A percentile compares a stretch with the other conserved stretches of the same genome.
These are phyloP conservation scores for Thuidium tamariscinum DNA, from an alignment of 225 moss, liverwort and hornwort genomes.

Conservation along the genomic window DNA sequence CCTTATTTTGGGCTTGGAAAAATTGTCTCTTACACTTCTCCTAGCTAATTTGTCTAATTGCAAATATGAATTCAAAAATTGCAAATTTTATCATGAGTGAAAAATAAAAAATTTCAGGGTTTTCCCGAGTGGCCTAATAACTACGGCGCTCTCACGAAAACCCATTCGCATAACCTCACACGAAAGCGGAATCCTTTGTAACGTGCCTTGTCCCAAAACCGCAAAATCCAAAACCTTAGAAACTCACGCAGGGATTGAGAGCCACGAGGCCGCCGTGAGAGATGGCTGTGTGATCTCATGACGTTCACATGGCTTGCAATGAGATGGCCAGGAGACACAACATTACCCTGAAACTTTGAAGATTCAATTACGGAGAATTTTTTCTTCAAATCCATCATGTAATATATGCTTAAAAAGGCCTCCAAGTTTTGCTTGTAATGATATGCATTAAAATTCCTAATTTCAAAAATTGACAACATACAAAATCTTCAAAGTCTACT, in stretches of 20 bases:
- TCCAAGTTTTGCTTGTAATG: neutral
- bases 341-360: neutral
- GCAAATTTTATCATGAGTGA: too few species aligned
- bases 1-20: too few species aligned
- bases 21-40: too few species aligned
- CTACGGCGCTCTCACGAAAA: neutral
- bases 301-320: neutral
- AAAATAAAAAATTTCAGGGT: too few species aligned
- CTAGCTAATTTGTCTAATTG: too few species aligned
- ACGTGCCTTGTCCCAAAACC: neutral
- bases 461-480: neutral
- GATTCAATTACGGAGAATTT: neutral
- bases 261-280: neutral
- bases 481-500: too few species aligned
- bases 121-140: too few species aligned
- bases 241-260: neutral
- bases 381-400: neutral
- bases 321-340: neutral
- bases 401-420: accelerated
- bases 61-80: too few species aligned
- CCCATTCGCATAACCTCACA: neutral
- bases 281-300: neutral
- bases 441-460: accelerated
- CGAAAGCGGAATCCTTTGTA: neutral
- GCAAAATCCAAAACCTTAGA: neutral